Base-by-base conservation (phyloP, 2,329 filamentous ascomycete species). In the Ploettnerulaceae sp. region DNA sequence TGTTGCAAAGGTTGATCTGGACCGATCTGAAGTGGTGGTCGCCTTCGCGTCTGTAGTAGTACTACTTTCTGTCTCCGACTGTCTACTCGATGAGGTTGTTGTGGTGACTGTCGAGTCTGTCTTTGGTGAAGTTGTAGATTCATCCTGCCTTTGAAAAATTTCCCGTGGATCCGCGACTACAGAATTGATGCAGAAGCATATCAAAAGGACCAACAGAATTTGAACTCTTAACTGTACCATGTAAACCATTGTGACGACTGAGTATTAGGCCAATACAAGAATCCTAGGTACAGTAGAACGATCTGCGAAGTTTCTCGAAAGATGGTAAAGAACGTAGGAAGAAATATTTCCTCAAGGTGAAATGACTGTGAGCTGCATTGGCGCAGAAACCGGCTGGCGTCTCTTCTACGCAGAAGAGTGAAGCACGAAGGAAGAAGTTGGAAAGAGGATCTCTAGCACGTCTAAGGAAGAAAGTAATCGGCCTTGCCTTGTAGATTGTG, bases 181-280 rank as follows among this genome's bases (percentile, higher is more conserved):
- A 32, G 55, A 20, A 32, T 55, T 51, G 36, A 58, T 48, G 49
- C 47, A 59, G 44, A 58, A 49, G 48, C 49, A 57, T 33, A 63
- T 34, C 20, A 59, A 34, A 15, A 60, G 24, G 22, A 60, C 31
- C 22, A 47, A 43, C 9, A 53, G 37, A 45, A 52, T 5, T 26
- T 52, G n/a, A n/a, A n/a, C n/a, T n/a, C n/a, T 55, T n/a, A 49
- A 54, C 20, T 52, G 45, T 46, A 51, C 57, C 34, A 45, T 42
- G 41, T 47, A 33, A 29, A 53, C 34, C 54, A 53, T 61, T 25
- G 25, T 51, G 44, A 43, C 21, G 37, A 34, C 21, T 12, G 46
- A 33, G 29, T 35, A 25, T 39, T 38, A 34, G 31, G 28, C 41
- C 38, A 47, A 41, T 35, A 49, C 37, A 20, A 26, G 34, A 43